phyloP scores from a whole-genome alignment of 768 basidiomycete genomes.

The Boletus insuetus region DNA sequence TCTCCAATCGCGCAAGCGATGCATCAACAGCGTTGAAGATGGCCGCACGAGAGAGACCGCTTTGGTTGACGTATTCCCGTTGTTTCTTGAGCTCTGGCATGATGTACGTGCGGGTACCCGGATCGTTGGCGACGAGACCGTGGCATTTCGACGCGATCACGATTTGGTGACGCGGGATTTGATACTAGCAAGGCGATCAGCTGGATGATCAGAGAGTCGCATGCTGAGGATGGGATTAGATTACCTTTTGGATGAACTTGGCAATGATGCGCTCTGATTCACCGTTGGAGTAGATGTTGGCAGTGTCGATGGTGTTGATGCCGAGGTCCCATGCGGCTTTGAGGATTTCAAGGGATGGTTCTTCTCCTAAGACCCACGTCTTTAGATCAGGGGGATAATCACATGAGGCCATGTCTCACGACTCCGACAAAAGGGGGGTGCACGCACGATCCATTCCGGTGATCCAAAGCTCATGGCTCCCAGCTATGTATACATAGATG shows the following conservation, averaged over 20 bases:
- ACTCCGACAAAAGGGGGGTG: neutral
- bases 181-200: conserved; percentile 15
- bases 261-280: conserved; percentile 37
- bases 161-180: conserved; percentile 32
- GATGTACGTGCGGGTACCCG: neutral
- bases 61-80: conserved; percentile 28
- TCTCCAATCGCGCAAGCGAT: conserved; percentile 35
- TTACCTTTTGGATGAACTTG: conserved; percentile 38
- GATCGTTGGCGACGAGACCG: conserved; percentile 12
- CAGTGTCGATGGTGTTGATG: conserved; percentile 39
- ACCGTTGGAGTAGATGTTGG: conserved; percentile 36
- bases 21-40: conserved; percentile 38
- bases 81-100: neutral
- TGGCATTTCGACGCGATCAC: conserved; percentile 31
- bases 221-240: neutral
- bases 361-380: conserved; percentile 30
- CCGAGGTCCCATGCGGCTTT: conserved; percentile 41
- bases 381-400: neutral
- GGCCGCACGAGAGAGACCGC: conserved; percentile 34
- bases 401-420: neutral
- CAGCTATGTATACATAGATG: conserved; percentile 13
- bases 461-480: conserved; percentile 30
- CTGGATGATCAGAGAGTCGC: too few species aligned
- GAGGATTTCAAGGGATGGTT: conserved; percentile 31
- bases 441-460: conserved; percentile 28